These are phyloP conservation scores for Trametes hirsuta DNA, from an alignment of 1,284 basidiomycete genomes.

Conservation along the genomic window DNA sequence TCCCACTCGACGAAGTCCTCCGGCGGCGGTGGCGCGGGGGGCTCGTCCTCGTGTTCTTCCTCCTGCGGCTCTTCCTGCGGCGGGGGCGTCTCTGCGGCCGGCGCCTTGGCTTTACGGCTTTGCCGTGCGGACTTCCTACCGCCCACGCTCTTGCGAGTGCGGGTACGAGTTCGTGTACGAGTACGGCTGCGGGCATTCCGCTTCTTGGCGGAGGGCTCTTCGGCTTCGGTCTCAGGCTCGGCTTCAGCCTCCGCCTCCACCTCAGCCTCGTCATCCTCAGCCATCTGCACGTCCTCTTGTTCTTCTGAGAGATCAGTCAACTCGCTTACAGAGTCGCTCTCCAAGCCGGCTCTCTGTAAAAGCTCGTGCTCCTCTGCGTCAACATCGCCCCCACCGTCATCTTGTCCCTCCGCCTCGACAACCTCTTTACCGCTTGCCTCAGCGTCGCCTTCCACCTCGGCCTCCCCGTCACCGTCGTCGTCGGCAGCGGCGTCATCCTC, in stretches of 20 bases:
- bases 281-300: constrained; percentile 15
- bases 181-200: background rate
- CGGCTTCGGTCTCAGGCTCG: background rate
- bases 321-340: constrained; percentile 66
- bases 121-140: background rate
- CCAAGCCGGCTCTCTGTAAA: constrained; percentile 52
- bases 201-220: background rate
- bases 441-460: background rate
- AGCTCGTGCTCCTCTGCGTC: constrained; percentile 12
- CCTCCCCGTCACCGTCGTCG: constrained; percentile 1
- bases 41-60: constrained; percentile 22
- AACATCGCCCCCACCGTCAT: background rate
- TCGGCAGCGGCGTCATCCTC: constrained; percentile 16
- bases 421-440: background rate
- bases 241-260: background rate
- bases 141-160: background rate
- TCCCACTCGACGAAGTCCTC: constrained; percentile 82
- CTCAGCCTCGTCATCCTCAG: constrained; percentile 19
- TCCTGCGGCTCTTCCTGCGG: constrained; percentile 15
- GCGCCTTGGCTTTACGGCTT: background rate
- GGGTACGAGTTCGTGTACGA: no score
- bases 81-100: constrained; percentile 4
- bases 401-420: background rate
- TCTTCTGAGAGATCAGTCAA: constrained; percentile 64
- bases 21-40: constrained; percentile 32